Base-by-base conservation (phyloP, 2,329 filamentous ascomycete species). In the Trichoderma citrinoviride region DNA sequence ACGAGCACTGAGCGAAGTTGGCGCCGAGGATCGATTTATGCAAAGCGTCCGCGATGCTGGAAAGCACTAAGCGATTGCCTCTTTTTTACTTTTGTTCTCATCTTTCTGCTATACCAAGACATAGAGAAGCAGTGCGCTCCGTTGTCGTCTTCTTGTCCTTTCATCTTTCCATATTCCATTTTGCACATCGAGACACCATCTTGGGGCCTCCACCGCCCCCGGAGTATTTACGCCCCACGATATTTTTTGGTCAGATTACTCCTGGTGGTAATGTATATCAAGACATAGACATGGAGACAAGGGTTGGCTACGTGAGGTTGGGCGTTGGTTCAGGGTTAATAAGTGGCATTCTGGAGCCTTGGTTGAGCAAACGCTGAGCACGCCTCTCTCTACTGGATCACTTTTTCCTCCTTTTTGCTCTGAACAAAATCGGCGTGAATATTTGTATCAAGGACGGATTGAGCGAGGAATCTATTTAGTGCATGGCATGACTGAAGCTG, bases 11-110 rank as follows among this genome's bases (percentile, higher is more conserved):
- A 79, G 78, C 10, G 77, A 77, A 65, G 68, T 76, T 7, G 81
- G 81, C 8, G 79, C 81, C n/a, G 82, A 84, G 67, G 81, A 84
- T 66, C 75, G 77, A 40, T 77, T 77, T 56, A 77, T 77, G 71
- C 70, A 72, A 14, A 71, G 72, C 25, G 72, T 77, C 52, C 75
- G 75, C 25, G 75, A 76, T 53, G 75, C 75, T 21, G 75, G 75
- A 67, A 77, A 75, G 65, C 71, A 70, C 37, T 77, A 65, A 70
- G 47, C 37, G 19, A 37, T 56, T 10, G 25, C 49, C 41, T 37
- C 33, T 15, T 21, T 52, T 29, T 57, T 23, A 29, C 12, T 41
- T 55, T 2, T n/a, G n/a, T n/a, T n/a, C n/a, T n/a, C n/a, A n/a
- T n/a, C n/a, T n/a, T 27, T 14, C 10, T 19, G 7, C 8, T 44